These are phyloP conservation scores for Terfezia claveryi DNA, from an alignment of 495 filamentous ascomycete genomes.

Conservation along the genomic window DNA sequence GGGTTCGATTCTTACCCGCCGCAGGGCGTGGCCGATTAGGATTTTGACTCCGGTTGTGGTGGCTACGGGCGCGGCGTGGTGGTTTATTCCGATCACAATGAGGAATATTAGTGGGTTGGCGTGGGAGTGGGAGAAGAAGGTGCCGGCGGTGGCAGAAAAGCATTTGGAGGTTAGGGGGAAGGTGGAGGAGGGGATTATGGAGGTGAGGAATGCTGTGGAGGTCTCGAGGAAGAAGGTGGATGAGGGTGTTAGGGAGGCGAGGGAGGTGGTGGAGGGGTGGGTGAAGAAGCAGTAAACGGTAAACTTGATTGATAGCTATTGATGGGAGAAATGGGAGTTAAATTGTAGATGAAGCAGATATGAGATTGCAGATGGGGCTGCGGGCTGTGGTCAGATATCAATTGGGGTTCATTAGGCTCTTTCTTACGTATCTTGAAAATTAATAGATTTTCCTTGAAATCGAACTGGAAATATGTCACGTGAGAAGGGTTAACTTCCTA, in stretches of 20 bases:
- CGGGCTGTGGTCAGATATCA: too few species aligned
- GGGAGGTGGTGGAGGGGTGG: constrained; percentile 1
- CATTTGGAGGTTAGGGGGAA: constrained; percentile 46
- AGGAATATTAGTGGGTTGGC: constrained; percentile 60
- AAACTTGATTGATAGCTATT: not conserved
- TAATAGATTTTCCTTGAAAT: too few species aligned
- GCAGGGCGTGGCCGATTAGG: constrained; percentile 61
- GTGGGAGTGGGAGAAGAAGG: constrained; percentile 76
- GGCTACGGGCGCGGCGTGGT: constrained; percentile 50
- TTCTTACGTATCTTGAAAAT: too few species aligned
- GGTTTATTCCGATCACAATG: constrained; percentile 56
- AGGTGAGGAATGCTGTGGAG: constrained; percentile 26
- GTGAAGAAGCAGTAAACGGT: not conserved
- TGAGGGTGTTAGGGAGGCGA: constrained; percentile 22
- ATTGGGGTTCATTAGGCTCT: too few species aligned
- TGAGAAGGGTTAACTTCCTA: too few species aligned
- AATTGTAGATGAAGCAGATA: too few species aligned
- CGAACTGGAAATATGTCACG: too few species aligned
- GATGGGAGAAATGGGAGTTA: not conserved
- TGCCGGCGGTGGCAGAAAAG: constrained; percentile 54
- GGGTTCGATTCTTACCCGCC: constrained; percentile 66
- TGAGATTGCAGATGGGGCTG: too few species aligned
- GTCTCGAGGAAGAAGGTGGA: constrained; percentile 21
- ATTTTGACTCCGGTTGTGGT: constrained; percentile 46
- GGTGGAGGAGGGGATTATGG: constrained; percentile 43